Conservation (phyloP, 2,329 filamentous ascomycete genomes). For the Acrodontium crateriforme region DNA sequence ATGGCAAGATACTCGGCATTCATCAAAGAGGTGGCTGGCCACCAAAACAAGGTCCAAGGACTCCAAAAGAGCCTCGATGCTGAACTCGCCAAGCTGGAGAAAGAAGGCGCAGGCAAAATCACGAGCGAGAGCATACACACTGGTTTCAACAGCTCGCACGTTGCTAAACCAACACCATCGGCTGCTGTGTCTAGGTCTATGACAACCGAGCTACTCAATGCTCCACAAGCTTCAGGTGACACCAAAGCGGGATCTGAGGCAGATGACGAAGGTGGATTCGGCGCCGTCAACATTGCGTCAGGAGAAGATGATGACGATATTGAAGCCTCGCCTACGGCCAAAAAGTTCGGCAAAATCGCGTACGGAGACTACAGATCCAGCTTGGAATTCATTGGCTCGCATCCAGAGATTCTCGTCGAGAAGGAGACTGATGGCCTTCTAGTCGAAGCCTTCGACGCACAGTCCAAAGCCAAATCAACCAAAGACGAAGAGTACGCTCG, state of each 20-base stretch:
- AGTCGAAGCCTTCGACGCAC: constrained; percentile 80
- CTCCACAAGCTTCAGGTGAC: constrained; percentile 43
- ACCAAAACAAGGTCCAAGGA: constrained; percentile 62
- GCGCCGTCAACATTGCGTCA: constrained; percentile 22
- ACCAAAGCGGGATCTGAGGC: not conserved
- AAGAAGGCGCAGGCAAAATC: constrained; percentile 76
- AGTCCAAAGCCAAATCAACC: constrained; percentile 50
- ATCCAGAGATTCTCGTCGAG: constrained; percentile 69
- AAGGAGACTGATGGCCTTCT: constrained; percentile 82
- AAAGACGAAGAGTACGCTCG: constrained; percentile 49
- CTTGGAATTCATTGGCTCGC: constrained; percentile 60
- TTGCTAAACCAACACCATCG: constrained; percentile 42
- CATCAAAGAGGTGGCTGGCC: constrained; percentile 60
- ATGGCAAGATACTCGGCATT: constrained; percentile 55
- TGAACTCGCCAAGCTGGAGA: constrained; percentile 71
- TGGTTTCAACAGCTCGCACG: constrained; percentile 77
- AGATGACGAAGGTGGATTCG: constrained; percentile 41
- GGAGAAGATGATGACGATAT: constrained; percentile 57
- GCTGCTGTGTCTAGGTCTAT: constrained; percentile 22
- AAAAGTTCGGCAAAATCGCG: constrained; percentile 67
- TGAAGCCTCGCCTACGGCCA: constrained; percentile 63
- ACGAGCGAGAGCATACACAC: constrained; percentile 82
- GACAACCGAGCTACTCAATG: constrained; percentile 23
- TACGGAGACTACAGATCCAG: constrained; percentile 58
- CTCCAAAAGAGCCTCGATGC: constrained; percentile 61